Base-by-base conservation (phyloP, 306 rosid genomes). In the Urtica urens region DNA sequence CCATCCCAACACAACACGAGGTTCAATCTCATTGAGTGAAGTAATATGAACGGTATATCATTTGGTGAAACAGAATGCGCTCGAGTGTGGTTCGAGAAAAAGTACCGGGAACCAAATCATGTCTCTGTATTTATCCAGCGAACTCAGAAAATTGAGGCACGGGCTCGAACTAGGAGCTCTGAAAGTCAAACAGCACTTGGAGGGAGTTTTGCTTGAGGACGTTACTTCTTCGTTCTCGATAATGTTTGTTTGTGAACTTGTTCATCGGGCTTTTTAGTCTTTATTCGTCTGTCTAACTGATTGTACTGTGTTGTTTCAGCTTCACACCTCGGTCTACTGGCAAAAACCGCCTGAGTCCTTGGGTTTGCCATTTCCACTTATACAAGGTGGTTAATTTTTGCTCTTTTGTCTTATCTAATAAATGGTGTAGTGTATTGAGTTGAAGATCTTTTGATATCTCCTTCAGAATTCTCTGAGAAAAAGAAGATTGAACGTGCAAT, bases 341-440 rank as follows among this genome's bases (percentile, higher is more conserved):
- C 26, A 72, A 55, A 29, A 70, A 18, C 34, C 60, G 62, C 55
- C 51, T 62, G 60, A 75, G 92, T 62, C 94, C 96, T 46, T 92
- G 99, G 94, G 79, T 82, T 55, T 77, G 85, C 68, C 96, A 92
- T 68, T 92, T 92, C 70, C 87, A 82, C 61, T 31, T 92, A 39
- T 54, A 52, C 79, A 69, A 71, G 78, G 82, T 76, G 56, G 37
- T 38, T 41, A 18, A 53, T 55, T 51, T 13, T 52, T 31, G 30
- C 46, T 46, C 17, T 44, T 27, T 39, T 40, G 6, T 27, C 26
- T 38, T 3, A n/a, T n/a, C n/a, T n/a, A n/a, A n/a, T n/a, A n/a
- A n/a, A n/a, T n/a, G n/a, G n/a, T 29, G 8, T 39, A 43, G 10
- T 9, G 18, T 10, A 58, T 33, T 52, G 15, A 54, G 50, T 35